Conservation (phyloP, 1,284 basidiomycete genomes). For the Ustanciosporium gigantosporum region DNA sequence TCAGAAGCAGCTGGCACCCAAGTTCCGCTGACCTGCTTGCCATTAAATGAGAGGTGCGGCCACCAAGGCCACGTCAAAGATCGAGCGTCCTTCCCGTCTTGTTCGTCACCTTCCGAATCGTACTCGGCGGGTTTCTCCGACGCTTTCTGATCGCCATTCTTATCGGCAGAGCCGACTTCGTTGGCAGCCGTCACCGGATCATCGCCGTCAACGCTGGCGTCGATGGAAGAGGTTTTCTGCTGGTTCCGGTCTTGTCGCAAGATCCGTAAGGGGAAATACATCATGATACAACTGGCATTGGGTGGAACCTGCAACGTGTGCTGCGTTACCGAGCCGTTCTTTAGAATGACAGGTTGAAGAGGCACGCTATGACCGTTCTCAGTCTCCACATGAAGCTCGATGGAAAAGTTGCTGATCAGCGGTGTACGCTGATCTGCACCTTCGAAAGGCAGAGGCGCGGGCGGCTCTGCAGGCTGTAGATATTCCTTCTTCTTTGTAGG, state of each 20-base stretch:
- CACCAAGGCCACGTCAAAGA: slow-evolving; percentile 23
- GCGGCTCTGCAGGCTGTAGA: slow-evolving; percentile 10
- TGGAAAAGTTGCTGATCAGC: slow-evolving; percentile 18
- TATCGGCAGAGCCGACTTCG: neutral
- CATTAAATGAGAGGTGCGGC: slow-evolving; percentile 25
- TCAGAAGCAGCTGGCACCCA: slow-evolving; percentile 14
- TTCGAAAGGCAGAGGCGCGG: slow-evolving; percentile 5
- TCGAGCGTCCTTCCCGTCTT: neutral
- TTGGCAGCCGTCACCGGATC: neutral
- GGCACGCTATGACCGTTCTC: slow-evolving; percentile 8
- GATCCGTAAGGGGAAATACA: slow-evolving; percentile 24
- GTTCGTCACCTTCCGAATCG: neutral
- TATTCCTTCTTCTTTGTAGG: slow-evolving; percentile 21
- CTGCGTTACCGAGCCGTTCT: slow-evolving; percentile 19
- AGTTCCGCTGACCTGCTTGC: slow-evolving; percentile 4
- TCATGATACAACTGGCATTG: slow-evolving; percentile 15
- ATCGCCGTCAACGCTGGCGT: neutral
- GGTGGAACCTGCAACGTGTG: slow-evolving; percentile 35
- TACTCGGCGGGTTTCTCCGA: neutral
- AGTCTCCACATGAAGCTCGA: slow-evolving; percentile 28
- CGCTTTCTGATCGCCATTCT: neutral
- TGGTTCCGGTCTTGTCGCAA: neutral
- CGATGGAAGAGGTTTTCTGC: neutral
- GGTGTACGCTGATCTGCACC: slow-evolving; percentile 21
- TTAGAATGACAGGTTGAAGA: slow-evolving; percentile 11